Conservation (phyloP, 2,329 filamentous ascomycete genomes). For the Penicillium aurantiogriseum region DNA sequence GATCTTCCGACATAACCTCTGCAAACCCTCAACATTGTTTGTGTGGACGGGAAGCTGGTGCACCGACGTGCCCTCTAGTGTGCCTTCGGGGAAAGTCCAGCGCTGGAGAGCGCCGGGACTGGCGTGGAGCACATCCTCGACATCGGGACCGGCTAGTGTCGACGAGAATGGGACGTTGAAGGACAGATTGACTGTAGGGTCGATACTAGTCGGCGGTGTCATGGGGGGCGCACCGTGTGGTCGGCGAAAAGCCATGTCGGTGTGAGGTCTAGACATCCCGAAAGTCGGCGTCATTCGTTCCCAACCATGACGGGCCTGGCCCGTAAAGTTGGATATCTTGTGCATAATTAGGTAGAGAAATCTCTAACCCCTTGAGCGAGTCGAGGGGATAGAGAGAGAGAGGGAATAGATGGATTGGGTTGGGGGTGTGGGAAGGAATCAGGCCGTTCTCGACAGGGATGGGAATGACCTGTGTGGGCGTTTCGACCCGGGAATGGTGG, state of each 20-base stretch:
- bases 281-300: conserved; percentile 67
- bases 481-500: conserved; percentile 29
- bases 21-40: conserved; percentile 77
- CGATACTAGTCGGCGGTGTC: conserved; percentile 68
- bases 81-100: conserved; percentile 90
- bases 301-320: conserved; percentile 65
- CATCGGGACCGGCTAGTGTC: conserved; percentile 85
- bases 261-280: conserved; percentile 60
- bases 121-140: conserved; percentile 91
- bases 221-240: conserved; percentile 50
- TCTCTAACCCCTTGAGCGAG: conserved; percentile 38
- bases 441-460: conserved; percentile 37
- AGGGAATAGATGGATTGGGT: conserved; percentile 20
- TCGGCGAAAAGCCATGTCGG: conserved; percentile 59
- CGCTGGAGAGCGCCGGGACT: conserved; percentile 81
- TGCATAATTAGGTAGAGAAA: conserved; percentile 51
- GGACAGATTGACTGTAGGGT: conserved; percentile 81
- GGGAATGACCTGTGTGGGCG: conserved; percentile 31
- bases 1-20: conserved; percentile 77
- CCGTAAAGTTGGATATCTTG: conserved; percentile 67
- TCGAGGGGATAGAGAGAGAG: conserved; percentile 35
- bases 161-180: conserved; percentile 98
- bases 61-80: conserved; percentile 77
- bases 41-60: conserved; percentile 90
- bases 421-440: conserved; percentile 10